Conservation (phyloP, 371 early-diverging fungal genomes). For the Rhizoclosmatium hyalinum region DNA sequence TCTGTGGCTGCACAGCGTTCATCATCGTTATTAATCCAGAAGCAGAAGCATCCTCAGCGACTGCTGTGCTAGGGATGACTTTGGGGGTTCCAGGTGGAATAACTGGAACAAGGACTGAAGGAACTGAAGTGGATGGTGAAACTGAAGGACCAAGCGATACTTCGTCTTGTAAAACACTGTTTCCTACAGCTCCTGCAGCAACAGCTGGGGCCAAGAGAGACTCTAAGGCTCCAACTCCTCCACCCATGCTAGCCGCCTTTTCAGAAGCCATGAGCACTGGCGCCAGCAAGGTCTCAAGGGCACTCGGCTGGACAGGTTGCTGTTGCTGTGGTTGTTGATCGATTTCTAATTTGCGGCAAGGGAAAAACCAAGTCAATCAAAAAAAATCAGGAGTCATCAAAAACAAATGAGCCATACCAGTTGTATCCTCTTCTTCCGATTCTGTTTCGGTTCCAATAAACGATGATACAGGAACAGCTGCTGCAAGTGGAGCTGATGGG, state of each 20-base stretch:
- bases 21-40: background rate
- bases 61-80: background rate
- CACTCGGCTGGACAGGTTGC: background rate
- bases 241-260: constrained; percentile 1
- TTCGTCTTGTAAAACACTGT: background rate
- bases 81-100: background rate
- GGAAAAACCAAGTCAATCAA: background rate
- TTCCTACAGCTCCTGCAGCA: background rate
- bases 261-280: constrained; percentile 4
- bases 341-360: background rate
- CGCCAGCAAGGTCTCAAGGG: constrained; percentile 17
- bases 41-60: background rate
- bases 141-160: background rate
- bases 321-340: background rate
- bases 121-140: background rate
- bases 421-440: background rate
- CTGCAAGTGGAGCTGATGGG: background rate
- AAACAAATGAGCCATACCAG: background rate
- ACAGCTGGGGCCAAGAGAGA: constrained; percentile 8
- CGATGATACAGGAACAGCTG: background rate
- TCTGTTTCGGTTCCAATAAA: background rate
- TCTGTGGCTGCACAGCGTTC: background rate
- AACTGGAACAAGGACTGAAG: background rate
- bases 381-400: background rate
- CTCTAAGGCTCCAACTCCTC: constrained; percentile 10